Evolutionary conservation across 148 eudicot species (phyloP), one percentile per base, ranked within the genome.

Genomic region (Vaccinium macrocarpon): DNA sequence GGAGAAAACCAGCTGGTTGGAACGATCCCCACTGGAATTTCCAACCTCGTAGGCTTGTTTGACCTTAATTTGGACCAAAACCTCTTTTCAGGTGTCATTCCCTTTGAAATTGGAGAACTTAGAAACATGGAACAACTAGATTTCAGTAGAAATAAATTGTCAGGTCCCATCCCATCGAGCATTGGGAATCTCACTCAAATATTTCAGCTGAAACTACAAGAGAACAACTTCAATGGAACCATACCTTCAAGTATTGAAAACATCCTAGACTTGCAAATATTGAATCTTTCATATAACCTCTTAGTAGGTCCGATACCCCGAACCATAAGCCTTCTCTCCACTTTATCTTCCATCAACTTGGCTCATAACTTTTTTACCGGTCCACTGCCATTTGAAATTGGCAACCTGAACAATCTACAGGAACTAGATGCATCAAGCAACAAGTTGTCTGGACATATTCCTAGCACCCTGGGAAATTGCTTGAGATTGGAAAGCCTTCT

Each of bases 51-150:
- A 29, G 78, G 70, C 73, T 76, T 86, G 14, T 13, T 5, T 19
- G 0, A 0, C 0, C 6, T 86, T 6, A 5, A 3, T 2, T 66
- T 84, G 1, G 27, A 4, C 0, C 2, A 0, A 0, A 87, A 87
- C 50, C 6, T 25, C 38, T 2, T 84, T 9, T 21, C 53, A 18
- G 88, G 88, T 10, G 35, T 77, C 16, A 81, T 87, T 35, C 86
- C 88, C 12, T 64, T 9, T 15, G 84, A 84, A 59, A 21, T 87
- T 7, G 86, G 82, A 16, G 84, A 81, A 77, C 84, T 87, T 11
- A 74, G 49, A 15, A 32, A 75, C 61, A 62, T 83, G 10, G 9
- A 74, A 27, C 0, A 0, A 5, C 13, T 84, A 29, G 0, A 2
- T 50, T 27, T 86, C 7, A 0, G 11, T 5, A 21, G 23, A 62